Base-by-base conservation (phyloP, 2,329 filamentous ascomycete species). In the Geoglossum cookeanum region DNA sequence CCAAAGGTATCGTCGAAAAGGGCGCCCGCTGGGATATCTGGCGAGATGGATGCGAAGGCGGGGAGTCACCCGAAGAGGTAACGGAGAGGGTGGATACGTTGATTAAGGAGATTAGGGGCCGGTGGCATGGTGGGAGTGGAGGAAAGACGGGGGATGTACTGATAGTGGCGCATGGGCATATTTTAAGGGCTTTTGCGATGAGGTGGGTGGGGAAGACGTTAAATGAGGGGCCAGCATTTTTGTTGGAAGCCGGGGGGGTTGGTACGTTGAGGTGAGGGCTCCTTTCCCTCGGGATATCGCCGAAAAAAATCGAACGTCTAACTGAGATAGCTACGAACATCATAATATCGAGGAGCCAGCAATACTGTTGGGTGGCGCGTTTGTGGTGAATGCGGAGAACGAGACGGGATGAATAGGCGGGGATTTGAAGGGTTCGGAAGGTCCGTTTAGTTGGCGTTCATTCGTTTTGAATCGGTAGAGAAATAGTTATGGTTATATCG, bases 101-200 rank as follows among this genome's bases (percentile, higher is more conserved):
- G 59, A 94, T 96, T 63, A 67, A 71, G 13, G 84, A 90, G 35
- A 86, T 96, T 58, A 75, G 86, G 22, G 70, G 76, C 29, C 79
- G 76, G 62, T 84, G 77, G 69, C 85, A 89, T 62, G 77, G 75
- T 11, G 33, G 13, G 22, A 7, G 66, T 71, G 6, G 72, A 66
- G 60, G 73, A 65, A 8, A 78, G 68, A 15, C 72, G 7, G 29
- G 78, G 15, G 86, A 91, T 68, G 80, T 91, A 17, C 69, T 91
- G 29, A 75, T 95, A 54, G 87, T 96, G 4, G 90, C 87, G 27
- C 90, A 96, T 67, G 90, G 90, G 0, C 90, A 95, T 71, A 91
- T 95, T 58, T 72, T 96, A 56, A 77, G 90, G 15, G 87, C 87
- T 0, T 88, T 96, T 68, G 89, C 90, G 5, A 87, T 91, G 74